phyloP scores from a whole-genome alignment of 2,329 filamentous ascomycete genomes.

The Sclerotinia nivalis region DNA sequence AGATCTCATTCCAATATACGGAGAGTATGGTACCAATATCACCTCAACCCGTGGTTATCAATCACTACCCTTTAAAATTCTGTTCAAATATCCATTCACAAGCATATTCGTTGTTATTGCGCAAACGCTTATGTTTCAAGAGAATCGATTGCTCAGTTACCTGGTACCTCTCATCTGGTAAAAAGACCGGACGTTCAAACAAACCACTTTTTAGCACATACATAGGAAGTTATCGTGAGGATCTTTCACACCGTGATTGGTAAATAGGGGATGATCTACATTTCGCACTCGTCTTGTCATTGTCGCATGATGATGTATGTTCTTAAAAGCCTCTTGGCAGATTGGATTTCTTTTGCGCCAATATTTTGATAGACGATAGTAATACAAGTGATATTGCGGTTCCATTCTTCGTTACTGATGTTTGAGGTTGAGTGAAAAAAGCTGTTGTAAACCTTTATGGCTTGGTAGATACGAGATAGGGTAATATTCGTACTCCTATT shows the following conservation, averaged over 20 bases:
- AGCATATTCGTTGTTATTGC: slow-evolving; percentile 3
- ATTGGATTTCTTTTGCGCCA: neutral
- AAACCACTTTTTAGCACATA: slow-evolving; percentile 1
- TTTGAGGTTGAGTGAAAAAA: neutral
- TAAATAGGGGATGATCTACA: slow-evolving; percentile 17
- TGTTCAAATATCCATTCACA: neutral
- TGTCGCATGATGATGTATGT: slow-evolving; percentile 7
- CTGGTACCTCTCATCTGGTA: neutral
- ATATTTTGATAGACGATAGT: neutral
- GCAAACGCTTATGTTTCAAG: neutral
- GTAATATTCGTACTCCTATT: neutral
- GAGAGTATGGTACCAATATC: too few relatives aligned
- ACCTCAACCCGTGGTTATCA: too few relatives aligned
- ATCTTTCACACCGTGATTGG: slow-evolving; percentile 11
- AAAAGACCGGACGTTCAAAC: slow-evolving; percentile 2
- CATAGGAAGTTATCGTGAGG: neutral
- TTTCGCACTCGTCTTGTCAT: slow-evolving; percentile 7
- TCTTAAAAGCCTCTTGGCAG: neutral
- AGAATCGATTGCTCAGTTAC: neutral
- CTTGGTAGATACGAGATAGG: neutral
- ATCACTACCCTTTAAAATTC: neutral
- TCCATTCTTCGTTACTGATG: neutral
- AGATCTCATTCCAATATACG: neutral
- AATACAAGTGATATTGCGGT: neutral
- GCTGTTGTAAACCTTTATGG: neutral